phyloP scores from a whole-genome alignment of 176 grass and related monocot species.

The Tillandsia leiboldiana region DNA sequence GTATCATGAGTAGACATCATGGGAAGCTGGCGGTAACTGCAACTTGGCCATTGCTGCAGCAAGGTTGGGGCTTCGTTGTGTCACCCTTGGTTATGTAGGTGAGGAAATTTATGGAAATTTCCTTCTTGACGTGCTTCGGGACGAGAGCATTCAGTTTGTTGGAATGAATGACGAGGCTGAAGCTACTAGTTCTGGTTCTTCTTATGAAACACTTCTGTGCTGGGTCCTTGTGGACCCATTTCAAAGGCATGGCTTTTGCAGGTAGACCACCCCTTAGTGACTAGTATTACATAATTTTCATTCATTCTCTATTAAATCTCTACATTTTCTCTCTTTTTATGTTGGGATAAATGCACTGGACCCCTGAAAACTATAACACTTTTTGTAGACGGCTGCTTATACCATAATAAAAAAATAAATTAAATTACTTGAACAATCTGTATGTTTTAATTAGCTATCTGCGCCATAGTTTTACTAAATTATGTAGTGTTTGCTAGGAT shows the following conservation, averaged over 20 bases:
- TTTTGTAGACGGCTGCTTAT: too few species aligned
- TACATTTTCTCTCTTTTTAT: background rate
- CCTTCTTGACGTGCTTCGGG: constrained; percentile 77
- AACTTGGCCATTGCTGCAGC: constrained; percentile 81
- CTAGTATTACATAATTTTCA: background rate
- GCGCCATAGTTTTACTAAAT: too few species aligned
- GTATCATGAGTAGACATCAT: constrained; percentile 58
- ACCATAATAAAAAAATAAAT: too few species aligned
- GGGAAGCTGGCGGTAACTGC: constrained; percentile 95
- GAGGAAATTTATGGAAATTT: constrained; percentile 90
- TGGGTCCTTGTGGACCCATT: constrained; percentile 95
- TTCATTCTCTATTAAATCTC: background rate
- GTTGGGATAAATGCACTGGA: background rate
- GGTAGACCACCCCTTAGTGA: constrained; percentile 24
- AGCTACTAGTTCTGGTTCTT: constrained; percentile 23
- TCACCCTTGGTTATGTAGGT: constrained; percentile 82
- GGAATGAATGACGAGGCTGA: constrained; percentile 71
- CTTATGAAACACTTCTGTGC: constrained; percentile 79
- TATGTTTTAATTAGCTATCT: too few species aligned
- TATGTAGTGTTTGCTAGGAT: too few species aligned
- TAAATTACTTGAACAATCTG: too few species aligned
- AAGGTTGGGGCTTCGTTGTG: constrained; percentile 70
- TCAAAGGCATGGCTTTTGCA: constrained; percentile 96
- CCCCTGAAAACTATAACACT: too few species aligned
- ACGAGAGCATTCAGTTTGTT: constrained; percentile 54